Evolutionary conservation across 129 eudicot genomes (phyloP).

Genomic region (Cynara cardunculus): DNA sequence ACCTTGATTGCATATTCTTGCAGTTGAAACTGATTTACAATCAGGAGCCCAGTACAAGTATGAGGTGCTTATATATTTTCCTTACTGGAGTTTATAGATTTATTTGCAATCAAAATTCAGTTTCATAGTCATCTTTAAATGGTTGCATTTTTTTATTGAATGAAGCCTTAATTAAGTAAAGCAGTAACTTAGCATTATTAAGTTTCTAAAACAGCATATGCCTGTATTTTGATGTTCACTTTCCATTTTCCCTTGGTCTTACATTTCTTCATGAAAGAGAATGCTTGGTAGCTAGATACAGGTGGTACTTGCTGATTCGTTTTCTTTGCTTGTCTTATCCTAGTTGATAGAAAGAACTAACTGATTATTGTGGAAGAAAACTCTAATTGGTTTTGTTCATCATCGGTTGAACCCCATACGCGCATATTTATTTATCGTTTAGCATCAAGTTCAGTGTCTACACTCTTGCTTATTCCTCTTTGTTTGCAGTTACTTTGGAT

Average conservation of each 20-base stretch:
- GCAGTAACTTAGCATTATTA: neutral
- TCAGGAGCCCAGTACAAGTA: slow-evolving; percentile 94
- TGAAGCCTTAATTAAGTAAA: neutral
- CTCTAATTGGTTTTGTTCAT: neutral
- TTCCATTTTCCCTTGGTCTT: neutral
- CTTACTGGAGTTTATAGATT: neutral
- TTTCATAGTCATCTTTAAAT: neutral
- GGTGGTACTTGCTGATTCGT: neutral
- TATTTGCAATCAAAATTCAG: neutral
- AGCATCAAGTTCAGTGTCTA: neutral
- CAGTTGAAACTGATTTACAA: slow-evolving; percentile 97
- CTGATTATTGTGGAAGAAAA: neutral
- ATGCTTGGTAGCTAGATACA: neutral
- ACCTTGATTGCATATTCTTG: slow-evolving; percentile 15
- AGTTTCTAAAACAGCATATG: neutral
- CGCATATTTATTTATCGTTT: neutral
- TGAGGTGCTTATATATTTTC: slow-evolving; percentile 53
- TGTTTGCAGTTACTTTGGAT: slow-evolving; percentile 87
- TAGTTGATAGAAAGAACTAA: neutral
- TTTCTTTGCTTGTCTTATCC: neutral
- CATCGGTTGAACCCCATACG: neutral
- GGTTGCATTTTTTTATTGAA: neutral
- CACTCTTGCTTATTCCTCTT: neutral
- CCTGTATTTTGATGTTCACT: neutral
- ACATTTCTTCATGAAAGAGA: neutral